phyloP scores from a whole-genome alignment of 179 eudicot genomes.

The Silene coronaria region DNA sequence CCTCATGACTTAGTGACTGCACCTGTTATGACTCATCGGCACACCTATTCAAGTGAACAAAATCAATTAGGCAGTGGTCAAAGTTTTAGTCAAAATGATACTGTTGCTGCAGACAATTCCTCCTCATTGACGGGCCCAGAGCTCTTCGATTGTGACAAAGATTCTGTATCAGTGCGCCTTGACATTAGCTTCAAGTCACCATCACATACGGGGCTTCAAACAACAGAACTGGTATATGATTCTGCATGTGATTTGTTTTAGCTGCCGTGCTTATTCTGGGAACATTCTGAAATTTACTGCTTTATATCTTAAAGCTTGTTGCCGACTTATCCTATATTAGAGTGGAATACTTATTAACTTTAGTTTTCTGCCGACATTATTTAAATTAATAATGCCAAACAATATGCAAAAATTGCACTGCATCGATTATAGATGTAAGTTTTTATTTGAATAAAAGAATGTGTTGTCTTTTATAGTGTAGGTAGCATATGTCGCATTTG shows the following conservation, averaged over 20 bases:
- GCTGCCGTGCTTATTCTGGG: conserved; percentile 1
- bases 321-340: neutral
- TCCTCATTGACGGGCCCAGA: conserved; percentile 36
- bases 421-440: neutral
- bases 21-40: conserved; percentile 39
- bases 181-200: conserved; percentile 94
- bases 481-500: neutral
- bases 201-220: conserved; percentile 94
- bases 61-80: conserved; percentile 38
- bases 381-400: neutral
- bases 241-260: conserved; percentile 4
- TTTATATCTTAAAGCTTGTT: neutral
- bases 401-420: neutral
- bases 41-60: conserved; percentile 37
- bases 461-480: neutral
- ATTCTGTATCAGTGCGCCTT: conserved; percentile 65
- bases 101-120: conserved; percentile 33
- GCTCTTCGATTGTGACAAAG: conserved; percentile 31
- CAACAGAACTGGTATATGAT: conserved; percentile 70
- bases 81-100: conserved; percentile 31
- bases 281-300: conserved; percentile 9
- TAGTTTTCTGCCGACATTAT: neutral
- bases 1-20: conserved; percentile 59
- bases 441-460: neutral
- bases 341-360: neutral